Conservation (phyloP, 2,329 filamentous ascomycete species). For the Penicillium paneum region DNA sequence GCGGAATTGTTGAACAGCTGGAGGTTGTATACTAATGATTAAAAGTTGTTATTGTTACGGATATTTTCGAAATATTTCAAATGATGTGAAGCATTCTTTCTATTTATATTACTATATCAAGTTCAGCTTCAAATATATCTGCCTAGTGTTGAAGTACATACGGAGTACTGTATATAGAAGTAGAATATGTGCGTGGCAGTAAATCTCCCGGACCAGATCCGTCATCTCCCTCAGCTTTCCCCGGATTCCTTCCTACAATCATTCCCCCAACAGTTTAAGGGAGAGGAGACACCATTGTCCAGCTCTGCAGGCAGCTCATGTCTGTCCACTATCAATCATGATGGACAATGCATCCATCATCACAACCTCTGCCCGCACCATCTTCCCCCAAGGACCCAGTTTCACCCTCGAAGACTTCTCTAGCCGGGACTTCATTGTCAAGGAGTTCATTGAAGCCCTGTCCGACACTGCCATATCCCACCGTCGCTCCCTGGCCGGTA, state of each 20-base stretch:
- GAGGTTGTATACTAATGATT: not conserved
- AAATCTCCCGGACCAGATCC: not conserved
- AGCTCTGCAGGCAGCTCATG: slow-evolving; percentile 12
- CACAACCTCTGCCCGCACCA: slow-evolving; percentile 53
- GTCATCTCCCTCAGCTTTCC: slow-evolving; percentile 3
- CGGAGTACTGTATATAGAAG: not conserved
- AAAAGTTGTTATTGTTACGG: not conserved
- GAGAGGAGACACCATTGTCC: not conserved
- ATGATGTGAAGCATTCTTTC: not conserved
- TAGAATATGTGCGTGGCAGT: slow-evolving; percentile 1
- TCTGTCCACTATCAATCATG: slow-evolving; percentile 20
- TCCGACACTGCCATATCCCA: slow-evolving; percentile 76
- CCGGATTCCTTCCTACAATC: slow-evolving; percentile 2
- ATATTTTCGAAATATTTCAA: not conserved
- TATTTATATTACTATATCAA: not conserved
- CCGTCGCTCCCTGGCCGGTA: slow-evolving; percentile 67
- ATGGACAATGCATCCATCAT: slow-evolving; percentile 42
- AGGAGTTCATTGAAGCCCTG: slow-evolving; percentile 92
- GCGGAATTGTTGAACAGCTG: not conserved
- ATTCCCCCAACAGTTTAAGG: not conserved
- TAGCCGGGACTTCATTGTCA: slow-evolving; percentile 91
- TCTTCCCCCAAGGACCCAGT: slow-evolving; percentile 74
- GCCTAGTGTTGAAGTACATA: not conserved
- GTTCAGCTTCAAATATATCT: not conserved
- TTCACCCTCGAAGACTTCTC: slow-evolving; percentile 89